Evolutionary conservation across 2,329 filamentous ascomycete species (phyloP).

Genomic region (Aureobasidium namibiae): DNA sequence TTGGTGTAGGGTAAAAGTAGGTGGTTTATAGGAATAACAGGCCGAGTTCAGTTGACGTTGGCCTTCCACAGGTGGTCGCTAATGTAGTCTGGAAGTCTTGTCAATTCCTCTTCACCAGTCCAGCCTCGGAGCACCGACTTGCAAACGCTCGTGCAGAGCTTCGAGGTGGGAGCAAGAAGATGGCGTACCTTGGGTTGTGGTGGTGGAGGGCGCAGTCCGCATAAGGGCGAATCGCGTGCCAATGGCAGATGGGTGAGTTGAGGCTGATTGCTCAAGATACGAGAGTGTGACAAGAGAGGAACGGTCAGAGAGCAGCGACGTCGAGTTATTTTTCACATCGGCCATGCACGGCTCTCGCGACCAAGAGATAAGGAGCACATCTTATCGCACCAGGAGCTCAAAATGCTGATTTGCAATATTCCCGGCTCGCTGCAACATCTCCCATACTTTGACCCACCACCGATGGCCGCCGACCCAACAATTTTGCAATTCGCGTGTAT

Average conservation of each 20-base stretch:
- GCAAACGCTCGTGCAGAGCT: slow-evolving; percentile 9
- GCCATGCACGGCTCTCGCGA: slow-evolving; percentile 7
- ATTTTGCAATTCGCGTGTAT: slow-evolving; percentile 1
- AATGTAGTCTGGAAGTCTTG: slow-evolving; percentile 48
- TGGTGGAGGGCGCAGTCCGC: slow-evolving; percentile 43
- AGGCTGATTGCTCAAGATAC: slow-evolving; percentile 16
- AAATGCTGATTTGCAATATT: slow-evolving; percentile 8
- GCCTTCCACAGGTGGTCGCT: slow-evolving; percentile 65
- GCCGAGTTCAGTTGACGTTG: slow-evolving; percentile 47
- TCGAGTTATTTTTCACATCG: slow-evolving; percentile 11
- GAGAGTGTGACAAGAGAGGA: slow-evolving; percentile 22
- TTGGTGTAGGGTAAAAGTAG: slow-evolving; percentile 1
- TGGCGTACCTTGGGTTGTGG: slow-evolving; percentile 45
- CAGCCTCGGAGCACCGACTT: not conserved
- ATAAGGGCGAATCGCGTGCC: slow-evolving; percentile 24
- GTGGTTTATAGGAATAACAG: not conserved
- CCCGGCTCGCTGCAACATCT: not conserved
- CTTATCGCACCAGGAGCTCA: slow-evolving; percentile 5
- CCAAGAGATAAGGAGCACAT: slow-evolving; percentile 5
- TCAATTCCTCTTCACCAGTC: slow-evolving; percentile 1
- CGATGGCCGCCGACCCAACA: not conserved
- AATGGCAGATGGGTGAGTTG: slow-evolving; percentile 15
- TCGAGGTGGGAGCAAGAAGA: not conserved
- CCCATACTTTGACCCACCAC: not conserved
- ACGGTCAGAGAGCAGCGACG: slow-evolving; percentile 7